Evolutionary conservation across 1,284 basidiomycete genomes (phyloP).

Genomic region (Gomphus bonarii): DNA sequence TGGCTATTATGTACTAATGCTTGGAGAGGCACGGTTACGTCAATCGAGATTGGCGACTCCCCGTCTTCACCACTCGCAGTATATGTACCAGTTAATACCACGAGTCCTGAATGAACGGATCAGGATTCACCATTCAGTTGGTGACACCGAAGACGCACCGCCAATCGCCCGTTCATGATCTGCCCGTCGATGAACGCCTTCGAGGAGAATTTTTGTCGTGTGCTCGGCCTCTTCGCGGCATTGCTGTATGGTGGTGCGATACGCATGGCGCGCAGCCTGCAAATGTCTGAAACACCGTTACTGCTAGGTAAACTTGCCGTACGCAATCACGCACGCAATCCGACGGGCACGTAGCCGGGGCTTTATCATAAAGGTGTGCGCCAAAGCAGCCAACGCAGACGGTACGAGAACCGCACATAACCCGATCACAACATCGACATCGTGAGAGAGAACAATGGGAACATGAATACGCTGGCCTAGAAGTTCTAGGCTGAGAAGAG

Average conservation of each 20-base stretch:
- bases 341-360: conserved; percentile 39
- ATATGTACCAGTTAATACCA: conserved; percentile 67
- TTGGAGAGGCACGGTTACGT: conserved; percentile 76
- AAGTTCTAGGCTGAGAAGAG: conserved; percentile 26
- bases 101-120: conserved; percentile 39
- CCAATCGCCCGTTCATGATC: conserved; percentile 26
- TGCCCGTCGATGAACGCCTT: conserved; percentile 35
- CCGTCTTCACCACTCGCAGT: conserved; percentile 36
- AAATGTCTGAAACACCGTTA: conserved; percentile 36
- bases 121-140: conserved; percentile 10
- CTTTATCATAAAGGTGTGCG: conserved; percentile 47
- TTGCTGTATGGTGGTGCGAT: conserved; percentile 41
- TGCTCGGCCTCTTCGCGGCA: conserved; percentile 47
- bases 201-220: conserved; percentile 32
- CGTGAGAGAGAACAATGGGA: conserved; percentile 42
- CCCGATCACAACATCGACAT: conserved; percentile 33
- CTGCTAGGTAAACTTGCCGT: not conserved
- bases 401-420: conserved; percentile 42
- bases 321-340: conserved; percentile 29
- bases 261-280: conserved; percentile 35
- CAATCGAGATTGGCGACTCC: conserved; percentile 44
- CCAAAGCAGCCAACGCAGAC: conserved; percentile 34
- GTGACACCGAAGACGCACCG: conserved; percentile 10
- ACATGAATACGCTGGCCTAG: conserved; percentile 44
- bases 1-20: conserved; percentile 73